Conservation (phyloP, 129 eudicot species). For the Cynara cardunculus region DNA sequence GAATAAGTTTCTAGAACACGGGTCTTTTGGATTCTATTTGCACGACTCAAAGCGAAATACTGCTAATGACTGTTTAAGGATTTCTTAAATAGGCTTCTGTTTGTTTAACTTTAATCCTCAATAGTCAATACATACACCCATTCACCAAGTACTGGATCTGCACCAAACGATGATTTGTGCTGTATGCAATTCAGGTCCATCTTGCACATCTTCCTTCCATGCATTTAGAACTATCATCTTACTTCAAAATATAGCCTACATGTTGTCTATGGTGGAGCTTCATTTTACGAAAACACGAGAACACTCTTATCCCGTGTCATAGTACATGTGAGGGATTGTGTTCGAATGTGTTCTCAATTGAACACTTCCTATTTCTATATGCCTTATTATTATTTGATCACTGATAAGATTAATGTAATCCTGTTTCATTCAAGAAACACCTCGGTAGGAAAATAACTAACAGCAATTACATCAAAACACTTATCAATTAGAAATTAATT, state of each 20-base stretch:
- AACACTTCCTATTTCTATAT: not conserved
- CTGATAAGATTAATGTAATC: not conserved
- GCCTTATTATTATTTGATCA: not conserved
- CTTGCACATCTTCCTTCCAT: no score
- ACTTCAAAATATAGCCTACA: not conserved
- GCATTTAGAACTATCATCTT: not conserved
- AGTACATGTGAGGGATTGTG: no score
- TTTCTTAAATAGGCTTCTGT: not conserved
- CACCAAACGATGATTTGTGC: no score
- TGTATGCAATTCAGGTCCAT: no score
- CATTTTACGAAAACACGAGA: no score
- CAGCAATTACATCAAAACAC: not conserved
- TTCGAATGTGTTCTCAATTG: no score
- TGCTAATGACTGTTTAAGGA: not conserved
- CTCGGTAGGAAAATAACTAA: not conserved
- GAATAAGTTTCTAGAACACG: not conserved
- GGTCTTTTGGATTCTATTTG: not conserved
- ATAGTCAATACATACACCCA: no score
- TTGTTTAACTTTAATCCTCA: no score
- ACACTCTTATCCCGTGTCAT: no score
- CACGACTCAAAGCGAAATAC: not conserved
- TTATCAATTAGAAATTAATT: not conserved
- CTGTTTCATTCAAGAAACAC: slow-evolving; percentile 1
- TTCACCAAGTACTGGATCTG: no score
- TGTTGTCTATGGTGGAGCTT: no score